phyloP scores from a whole-genome alignment of 257 asterid species.

The Mitragyna speciosa region DNA sequence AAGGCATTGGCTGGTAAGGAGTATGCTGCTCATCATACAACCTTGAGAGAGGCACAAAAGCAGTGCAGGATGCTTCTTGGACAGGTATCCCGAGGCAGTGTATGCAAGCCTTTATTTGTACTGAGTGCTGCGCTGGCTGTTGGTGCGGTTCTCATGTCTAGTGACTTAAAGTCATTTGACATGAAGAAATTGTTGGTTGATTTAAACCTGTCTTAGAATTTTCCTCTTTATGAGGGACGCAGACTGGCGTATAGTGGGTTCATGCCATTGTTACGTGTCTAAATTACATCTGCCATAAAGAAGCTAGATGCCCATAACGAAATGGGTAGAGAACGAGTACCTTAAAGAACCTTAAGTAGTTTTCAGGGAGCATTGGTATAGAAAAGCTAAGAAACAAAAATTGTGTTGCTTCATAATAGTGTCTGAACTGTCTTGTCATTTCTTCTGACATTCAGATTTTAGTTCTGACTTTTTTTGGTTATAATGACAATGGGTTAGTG shows the following conservation, averaged over 20 bases:
- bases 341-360: slow-evolving; percentile 10
- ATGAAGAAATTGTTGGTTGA: slow-evolving; percentile 29
- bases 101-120: slow-evolving; percentile 20
- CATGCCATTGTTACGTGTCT: slow-evolving; percentile 27
- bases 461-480: slow-evolving; percentile 1
- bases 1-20: slow-evolving; percentile 19
- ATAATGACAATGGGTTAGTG: slow-evolving; percentile 1
- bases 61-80: slow-evolving; percentile 26
- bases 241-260: slow-evolving; percentile 17
- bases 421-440: slow-evolving; percentile 4
- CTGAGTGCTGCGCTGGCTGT: slow-evolving; percentile 15
- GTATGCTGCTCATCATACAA: slow-evolving; percentile 11
- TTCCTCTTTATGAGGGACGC: slow-evolving; percentile 5
- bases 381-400: slow-evolving; percentile 12
- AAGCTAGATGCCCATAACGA: slow-evolving; percentile 29
- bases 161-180: slow-evolving; percentile 28
- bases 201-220: slow-evolving; percentile 25
- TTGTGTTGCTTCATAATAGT: slow-evolving; percentile 20
- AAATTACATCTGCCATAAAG: slow-evolving; percentile 30
- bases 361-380: slow-evolving; percentile 16
- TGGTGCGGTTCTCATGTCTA: slow-evolving; percentile 20
- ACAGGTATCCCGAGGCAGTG: slow-evolving; percentile 24
- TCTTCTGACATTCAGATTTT: neutral
- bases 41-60: slow-evolving; percentile 30
- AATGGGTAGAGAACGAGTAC: slow-evolving; percentile 30